Base-by-base conservation (phyloP, 1,139 yeast genomes). In the Wickerhamomyces sp. region DNA sequence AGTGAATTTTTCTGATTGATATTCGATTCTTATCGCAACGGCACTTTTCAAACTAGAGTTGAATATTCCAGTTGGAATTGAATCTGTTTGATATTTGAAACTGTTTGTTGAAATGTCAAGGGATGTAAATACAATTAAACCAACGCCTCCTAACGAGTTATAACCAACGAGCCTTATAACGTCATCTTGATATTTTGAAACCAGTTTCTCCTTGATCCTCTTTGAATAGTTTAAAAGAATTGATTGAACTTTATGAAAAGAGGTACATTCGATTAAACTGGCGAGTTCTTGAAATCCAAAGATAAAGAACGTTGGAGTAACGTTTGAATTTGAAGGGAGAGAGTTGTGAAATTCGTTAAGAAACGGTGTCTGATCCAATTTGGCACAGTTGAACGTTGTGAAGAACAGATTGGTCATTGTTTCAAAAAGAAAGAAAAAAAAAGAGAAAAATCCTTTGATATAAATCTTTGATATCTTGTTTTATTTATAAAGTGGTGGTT, bases 281-380 rank as follows among this genome's bases (percentile, higher is more conserved):
- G 86, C 72, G 21, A 84, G 55, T 54, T 88, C 96, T 55, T 88
- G 88, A 35, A 87, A 70, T 2, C 86, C 93, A 52, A 85, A 70
- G 0, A 72, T 86, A 37, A 75, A 70, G 10, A 84, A 44, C 23
- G 64, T 65, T 1, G 83, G 75, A n/a, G n/a, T n/a, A n/a, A n/a
- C n/a, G n/a, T n/a, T n/a, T 4, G 62, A 47, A 3, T 50, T 47
- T 1, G 49, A 43, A 2, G 73, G 74, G 13, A 69, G 48, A 16
- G 58, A 49, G 13, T 46, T 3, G 52, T 29, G 2, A 24, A 36
- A 12, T 18, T 28, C 2, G 24, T 23, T 10, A 48, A 28, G 11
- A 12, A 54, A 41, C 14, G 21, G 55, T 41, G 49, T 16, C 16
- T 68, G 68, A 12, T 14, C 18, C 11, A 37, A 28, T 41, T 68